phyloP scores from a whole-genome alignment of 1,139 yeast species.

The Pichia sp. region DNA sequence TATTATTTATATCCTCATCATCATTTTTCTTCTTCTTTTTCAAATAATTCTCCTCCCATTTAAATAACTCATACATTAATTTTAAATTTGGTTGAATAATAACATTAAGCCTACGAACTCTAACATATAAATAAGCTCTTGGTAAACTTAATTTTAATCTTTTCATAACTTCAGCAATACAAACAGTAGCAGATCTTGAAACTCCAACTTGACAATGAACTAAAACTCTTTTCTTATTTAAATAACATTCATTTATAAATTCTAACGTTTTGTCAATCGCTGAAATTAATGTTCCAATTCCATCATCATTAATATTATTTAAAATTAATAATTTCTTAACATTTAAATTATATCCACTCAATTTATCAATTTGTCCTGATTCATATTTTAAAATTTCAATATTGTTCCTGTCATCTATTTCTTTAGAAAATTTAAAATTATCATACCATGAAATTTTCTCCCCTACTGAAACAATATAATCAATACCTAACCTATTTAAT shows the following conservation, averaged over 20 bases:
- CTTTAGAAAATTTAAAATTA: slow-evolving; percentile 18
- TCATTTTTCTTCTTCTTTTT: no score
- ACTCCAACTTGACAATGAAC: slow-evolving; percentile 93
- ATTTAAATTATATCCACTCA: slow-evolving; percentile 30
- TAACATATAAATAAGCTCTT: slow-evolving; percentile 69
- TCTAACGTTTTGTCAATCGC: slow-evolving; percentile 37
- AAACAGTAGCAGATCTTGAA: slow-evolving; percentile 81
- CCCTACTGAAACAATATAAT: slow-evolving; percentile 79
- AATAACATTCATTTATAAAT: slow-evolving; percentile 37
- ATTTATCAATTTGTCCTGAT: slow-evolving; percentile 18
- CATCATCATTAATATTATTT: slow-evolving; percentile 44
- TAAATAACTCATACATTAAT: slow-evolving; percentile 75
- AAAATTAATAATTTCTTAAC: slow-evolving; percentile 37
- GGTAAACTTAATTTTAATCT: slow-evolving; percentile 57
- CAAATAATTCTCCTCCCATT: slow-evolving; percentile 56
- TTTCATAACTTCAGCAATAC: slow-evolving; percentile 87
- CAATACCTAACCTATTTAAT: slow-evolving; percentile 60
- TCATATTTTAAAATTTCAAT: slow-evolving; percentile 24
- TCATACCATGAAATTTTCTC: slow-evolving; percentile 66
- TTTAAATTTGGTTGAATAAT: slow-evolving; percentile 87
- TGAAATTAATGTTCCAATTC: slow-evolving; percentile 39
- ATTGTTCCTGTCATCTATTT: slow-evolving; percentile 23
- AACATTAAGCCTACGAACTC: slow-evolving; percentile 79
- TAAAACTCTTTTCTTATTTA: slow-evolving; percentile 44
- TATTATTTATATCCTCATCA: no score